These are phyloP conservation scores for Ophiostoma novo-ulmi DNA, from an alignment of 2,329 filamentous ascomycete genomes.

Conservation along the genomic window DNA sequence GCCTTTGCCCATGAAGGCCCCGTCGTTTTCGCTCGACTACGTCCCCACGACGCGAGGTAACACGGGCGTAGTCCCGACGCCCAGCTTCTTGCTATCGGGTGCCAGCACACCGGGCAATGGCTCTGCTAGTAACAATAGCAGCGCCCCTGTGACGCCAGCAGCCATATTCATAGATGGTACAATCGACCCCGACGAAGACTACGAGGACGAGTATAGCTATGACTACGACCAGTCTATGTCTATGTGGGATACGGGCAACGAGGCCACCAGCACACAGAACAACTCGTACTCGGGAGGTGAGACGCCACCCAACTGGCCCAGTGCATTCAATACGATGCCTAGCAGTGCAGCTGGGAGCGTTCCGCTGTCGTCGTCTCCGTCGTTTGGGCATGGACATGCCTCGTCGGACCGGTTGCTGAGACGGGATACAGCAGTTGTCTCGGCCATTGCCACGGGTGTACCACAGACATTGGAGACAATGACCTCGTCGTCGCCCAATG, in stretches of 20 bases:
- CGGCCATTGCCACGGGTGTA: conserved; percentile 52
- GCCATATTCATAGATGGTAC: conserved; percentile 25
- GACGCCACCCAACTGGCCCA: conserved; percentile 50
- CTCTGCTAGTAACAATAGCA: conserved; percentile 26
- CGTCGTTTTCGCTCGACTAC: conserved; percentile 62
- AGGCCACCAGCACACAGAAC: neutral
- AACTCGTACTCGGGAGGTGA: conserved; percentile 59
- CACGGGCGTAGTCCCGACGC: conserved; percentile 15
- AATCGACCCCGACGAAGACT: conserved; percentile 26
- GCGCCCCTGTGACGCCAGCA: conserved; percentile 6
- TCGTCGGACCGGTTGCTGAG: conserved; percentile 47
- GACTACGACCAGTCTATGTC: conserved; percentile 51
- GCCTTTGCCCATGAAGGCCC: conserved; percentile 60
- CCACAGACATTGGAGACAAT: conserved; percentile 42
- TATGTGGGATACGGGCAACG: conserved; percentile 39
- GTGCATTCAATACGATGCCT: neutral
- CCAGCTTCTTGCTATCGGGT: neutral
- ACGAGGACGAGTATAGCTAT: conserved; percentile 44
- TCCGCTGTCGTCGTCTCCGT: conserved; percentile 38
- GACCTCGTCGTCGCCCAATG: conserved; percentile 41
- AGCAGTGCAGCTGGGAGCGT: conserved; percentile 28
- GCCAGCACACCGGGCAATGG: conserved; percentile 37
- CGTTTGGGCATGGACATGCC: conserved; percentile 36
- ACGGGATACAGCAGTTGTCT: conserved; percentile 50
- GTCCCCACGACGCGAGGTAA: conserved; percentile 46